Percentiles rank a stretch among this genome's conserved stretches.
phyloP scores from a whole-genome alignment of 805 yeast species.

The Kluyveromyces dobzhanskii region DNA sequence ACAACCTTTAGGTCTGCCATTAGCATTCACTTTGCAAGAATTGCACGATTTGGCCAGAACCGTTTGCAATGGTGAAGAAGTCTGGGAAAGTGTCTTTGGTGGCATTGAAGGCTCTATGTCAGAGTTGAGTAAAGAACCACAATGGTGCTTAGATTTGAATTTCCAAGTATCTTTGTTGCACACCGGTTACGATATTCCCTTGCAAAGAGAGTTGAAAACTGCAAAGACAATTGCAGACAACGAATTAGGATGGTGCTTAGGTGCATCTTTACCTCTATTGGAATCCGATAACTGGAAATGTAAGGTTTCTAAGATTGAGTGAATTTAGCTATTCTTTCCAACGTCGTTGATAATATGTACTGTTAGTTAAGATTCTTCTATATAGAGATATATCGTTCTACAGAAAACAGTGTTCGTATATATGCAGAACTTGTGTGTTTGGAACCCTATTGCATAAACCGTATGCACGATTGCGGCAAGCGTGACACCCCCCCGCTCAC shows the following conservation, averaged over 20 bases:
- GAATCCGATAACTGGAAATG: conserved; percentile 72
- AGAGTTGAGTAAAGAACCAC: conserved; percentile 68
- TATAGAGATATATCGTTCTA: too few species aligned
- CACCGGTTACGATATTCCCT: conserved; percentile 95
- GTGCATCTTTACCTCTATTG: conserved; percentile 89
- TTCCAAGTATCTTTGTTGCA: conserved; percentile 86
- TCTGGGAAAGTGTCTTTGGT: conserved; percentile 61
- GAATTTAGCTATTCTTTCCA: not conserved
- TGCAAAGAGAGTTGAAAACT: conserved; percentile 80
- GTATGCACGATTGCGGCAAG: too few species aligned
- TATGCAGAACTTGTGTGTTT: too few species aligned
- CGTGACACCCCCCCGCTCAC: too few species aligned
- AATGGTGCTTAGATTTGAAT: conserved; percentile 89
- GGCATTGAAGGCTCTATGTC: conserved; percentile 61
- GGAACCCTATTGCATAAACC: too few species aligned
- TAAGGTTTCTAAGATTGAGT: conserved; percentile 12
- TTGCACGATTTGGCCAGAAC: conserved; percentile 69
- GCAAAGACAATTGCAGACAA: conserved; percentile 83
- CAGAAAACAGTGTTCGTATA: too few species aligned
- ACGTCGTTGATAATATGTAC: too few species aligned
- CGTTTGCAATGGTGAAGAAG: conserved; percentile 76
- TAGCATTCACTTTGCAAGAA: conserved; percentile 77
- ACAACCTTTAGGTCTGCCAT: conserved; percentile 90
- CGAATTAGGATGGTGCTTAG: conserved; percentile 98
- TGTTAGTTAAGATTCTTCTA: too few species aligned